Evolutionary conservation across 2,329 filamentous ascomycete species (phyloP).

Genomic region (Parascedosporium putredinis): DNA sequence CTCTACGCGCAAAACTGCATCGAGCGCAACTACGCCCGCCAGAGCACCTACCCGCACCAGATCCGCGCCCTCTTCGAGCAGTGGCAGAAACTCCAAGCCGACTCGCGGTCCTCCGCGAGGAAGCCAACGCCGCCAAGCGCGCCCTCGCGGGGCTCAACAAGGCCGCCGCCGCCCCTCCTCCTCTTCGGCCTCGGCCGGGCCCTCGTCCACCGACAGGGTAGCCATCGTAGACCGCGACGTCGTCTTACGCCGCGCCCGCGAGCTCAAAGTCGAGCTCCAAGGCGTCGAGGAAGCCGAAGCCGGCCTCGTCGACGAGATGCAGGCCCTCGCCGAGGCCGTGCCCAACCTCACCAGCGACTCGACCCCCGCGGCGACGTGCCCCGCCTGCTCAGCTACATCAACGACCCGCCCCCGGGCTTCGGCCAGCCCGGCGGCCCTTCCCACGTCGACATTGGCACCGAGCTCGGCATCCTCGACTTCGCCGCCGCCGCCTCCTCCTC

Average conservation of each 20-base stretch:
- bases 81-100: constrained; percentile 50
- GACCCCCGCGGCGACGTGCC: constrained; percentile 63
- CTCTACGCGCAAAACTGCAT: constrained; percentile 75
- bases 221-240: constrained; percentile 32
- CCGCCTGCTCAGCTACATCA: constrained; percentile 65
- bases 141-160: constrained; percentile 34
- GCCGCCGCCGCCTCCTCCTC: constrained; percentile 67
- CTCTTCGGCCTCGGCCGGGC: neutral
- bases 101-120: constrained; percentile 53
- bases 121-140: constrained; percentile 51
- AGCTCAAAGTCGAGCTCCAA: constrained; percentile 52
- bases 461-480: constrained; percentile 89
- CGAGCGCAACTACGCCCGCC: constrained; percentile 67
- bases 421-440: constrained; percentile 39
- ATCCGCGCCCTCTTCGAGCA: constrained; percentile 46
- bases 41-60: constrained; percentile 41
- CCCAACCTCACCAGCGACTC: constrained; percentile 75
- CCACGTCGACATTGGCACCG: constrained; percentile 76
- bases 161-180: no score
- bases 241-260: constrained; percentile 53
- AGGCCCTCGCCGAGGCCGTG: constrained; percentile 62
- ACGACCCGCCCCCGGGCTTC: constrained; percentile 44
- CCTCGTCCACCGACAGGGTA: constrained; percentile 20
- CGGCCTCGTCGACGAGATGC: constrained; percentile 54
- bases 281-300: constrained; percentile 52